phyloP scores from a whole-genome alignment of 805 yeast genomes.

The Alloascoidea africana region DNA sequence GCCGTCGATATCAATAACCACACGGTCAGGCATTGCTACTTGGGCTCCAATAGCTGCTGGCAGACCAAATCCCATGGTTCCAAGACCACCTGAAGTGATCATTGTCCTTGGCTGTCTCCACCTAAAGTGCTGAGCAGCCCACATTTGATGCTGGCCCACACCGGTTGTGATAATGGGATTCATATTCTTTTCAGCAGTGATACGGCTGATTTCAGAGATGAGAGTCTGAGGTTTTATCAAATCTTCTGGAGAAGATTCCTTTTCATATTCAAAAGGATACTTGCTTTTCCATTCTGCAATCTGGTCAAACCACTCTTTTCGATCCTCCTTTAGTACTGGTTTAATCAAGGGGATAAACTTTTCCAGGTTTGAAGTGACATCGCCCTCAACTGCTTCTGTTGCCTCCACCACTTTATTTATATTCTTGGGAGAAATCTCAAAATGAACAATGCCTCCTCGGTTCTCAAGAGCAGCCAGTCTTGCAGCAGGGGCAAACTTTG shows the following conservation, averaged over 20 bases:
- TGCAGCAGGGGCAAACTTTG: constrained; percentile 90
- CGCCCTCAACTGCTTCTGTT: constrained; percentile 94
- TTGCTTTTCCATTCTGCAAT: constrained; percentile 71
- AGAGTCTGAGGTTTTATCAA: constrained; percentile 86
- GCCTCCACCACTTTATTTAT: constrained; percentile 96
- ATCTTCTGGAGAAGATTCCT: constrained; percentile 47
- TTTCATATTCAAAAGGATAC: constrained; percentile 74
- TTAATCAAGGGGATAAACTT: constrained; percentile 57
- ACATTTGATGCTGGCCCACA: constrained; percentile 99
- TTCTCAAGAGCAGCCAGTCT: constrained; percentile 74
- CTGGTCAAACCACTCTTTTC: constrained; percentile 69
- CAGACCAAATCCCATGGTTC: constrained; percentile 96
- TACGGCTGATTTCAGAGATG: constrained; percentile 59
- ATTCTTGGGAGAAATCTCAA: constrained; percentile 92
- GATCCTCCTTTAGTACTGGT: constrained; percentile 29
- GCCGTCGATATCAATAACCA: constrained; percentile 95
- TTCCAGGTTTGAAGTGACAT: constrained; percentile 67
- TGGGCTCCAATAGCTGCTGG: constrained; percentile 99
- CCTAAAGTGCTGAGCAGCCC: constrained; percentile 97
- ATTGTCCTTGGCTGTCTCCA: constrained; percentile 89
- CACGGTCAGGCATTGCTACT: constrained; percentile 86
- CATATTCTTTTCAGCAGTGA: constrained; percentile 43
- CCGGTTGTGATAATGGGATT: constrained; percentile 91
- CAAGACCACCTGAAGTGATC: constrained; percentile 97
- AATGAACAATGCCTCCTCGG: constrained; percentile 93